Percentiles rank a stretch among this genome's conserved stretches.
Evolutionary conservation across 805 yeast species (phyloP).

Genomic region (Starmerella riodocensis): DNA sequence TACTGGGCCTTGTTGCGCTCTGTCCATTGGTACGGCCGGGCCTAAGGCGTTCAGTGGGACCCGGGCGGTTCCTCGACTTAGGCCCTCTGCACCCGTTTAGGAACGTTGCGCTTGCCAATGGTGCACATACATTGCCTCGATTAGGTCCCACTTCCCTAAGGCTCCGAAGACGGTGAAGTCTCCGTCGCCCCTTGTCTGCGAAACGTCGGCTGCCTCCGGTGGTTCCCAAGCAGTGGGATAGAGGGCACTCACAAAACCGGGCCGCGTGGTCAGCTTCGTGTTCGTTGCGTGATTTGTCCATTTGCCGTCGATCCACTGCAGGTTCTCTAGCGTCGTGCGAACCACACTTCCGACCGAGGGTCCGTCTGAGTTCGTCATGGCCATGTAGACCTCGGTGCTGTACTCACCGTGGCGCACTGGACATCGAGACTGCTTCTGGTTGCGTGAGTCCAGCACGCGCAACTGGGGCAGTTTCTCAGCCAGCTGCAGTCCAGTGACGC

Average conservation of each 20-base stretch:
- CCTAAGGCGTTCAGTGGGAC: too few relatives aligned
- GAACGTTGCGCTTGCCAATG: too few relatives aligned
- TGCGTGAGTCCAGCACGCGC: conserved; percentile 19
- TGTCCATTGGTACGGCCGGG: too few relatives aligned
- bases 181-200: conserved; percentile 1
- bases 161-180: conserved; percentile 4
- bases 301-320: conserved; percentile 17
- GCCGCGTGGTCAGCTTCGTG: conserved; percentile 9
- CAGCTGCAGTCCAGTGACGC: conserved; percentile 3
- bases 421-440: conserved; percentile 3
- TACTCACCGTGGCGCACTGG: conserved; percentile 4
- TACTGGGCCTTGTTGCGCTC: too few relatives aligned
- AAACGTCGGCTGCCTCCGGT: neutral
- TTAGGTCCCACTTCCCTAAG: conserved; percentile 3
- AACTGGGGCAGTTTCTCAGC: conserved; percentile 5
- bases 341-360: neutral
- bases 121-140: conserved; percentile 14
- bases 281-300: conserved; percentile 9
- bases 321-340: neutral
- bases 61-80: too few relatives aligned
- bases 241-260: conserved; percentile 17
- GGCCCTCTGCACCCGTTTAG: too few relatives aligned
- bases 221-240: conserved; percentile 14
- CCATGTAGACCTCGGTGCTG: conserved; percentile 9
- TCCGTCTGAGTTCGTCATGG: conserved; percentile 4